phyloP scores from a whole-genome alignment of 257 asterid genomes.

The Plectranthus barbatus region DNA sequence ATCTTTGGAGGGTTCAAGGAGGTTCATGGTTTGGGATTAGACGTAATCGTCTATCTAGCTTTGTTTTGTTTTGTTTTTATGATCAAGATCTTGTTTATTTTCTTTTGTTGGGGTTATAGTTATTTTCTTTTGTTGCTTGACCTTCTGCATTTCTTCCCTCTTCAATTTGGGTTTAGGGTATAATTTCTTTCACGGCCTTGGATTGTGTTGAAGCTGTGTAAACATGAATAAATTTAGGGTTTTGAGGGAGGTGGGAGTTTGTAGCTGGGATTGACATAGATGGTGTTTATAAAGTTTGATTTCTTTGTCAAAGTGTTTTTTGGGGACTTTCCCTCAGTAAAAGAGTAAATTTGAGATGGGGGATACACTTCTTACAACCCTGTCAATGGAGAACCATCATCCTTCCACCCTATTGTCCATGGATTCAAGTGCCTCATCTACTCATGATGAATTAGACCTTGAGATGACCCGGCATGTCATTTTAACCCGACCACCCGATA shows the following conservation, averaged over 20 bases:
- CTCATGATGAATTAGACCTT: constrained; percentile 71
- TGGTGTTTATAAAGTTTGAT: constrained; percentile 20
- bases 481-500: constrained; percentile 77
- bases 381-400: constrained; percentile 18
- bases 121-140: constrained; percentile 5
- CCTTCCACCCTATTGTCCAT: constrained; percentile 89
- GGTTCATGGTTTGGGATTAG: constrained; percentile 43
- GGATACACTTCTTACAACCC: constrained; percentile 40
- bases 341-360: constrained; percentile 41
- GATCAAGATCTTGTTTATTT: constrained; percentile 8
- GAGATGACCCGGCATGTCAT: constrained; percentile 67
- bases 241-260: constrained; percentile 33
- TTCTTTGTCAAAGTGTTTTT: constrained; percentile 22
- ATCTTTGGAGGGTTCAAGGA: constrained; percentile 12
- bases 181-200: constrained; percentile 16
- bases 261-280: constrained; percentile 26
- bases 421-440: constrained; percentile 82
- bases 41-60: constrained; percentile 31
- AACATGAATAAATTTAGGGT: constrained; percentile 23
- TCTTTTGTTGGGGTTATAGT: neutral
- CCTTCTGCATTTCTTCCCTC: neutral
- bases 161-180: constrained; percentile 9
- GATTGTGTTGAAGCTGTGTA: constrained; percentile 13
- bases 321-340: constrained; percentile 11
- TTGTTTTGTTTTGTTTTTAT: constrained; percentile 9